A percentile compares a stretch with the other conserved stretches of the same genome.
Evolutionary conservation across 176 grass and related monocot genomes (phyloP).

Genomic region (Canna indica): DNA sequence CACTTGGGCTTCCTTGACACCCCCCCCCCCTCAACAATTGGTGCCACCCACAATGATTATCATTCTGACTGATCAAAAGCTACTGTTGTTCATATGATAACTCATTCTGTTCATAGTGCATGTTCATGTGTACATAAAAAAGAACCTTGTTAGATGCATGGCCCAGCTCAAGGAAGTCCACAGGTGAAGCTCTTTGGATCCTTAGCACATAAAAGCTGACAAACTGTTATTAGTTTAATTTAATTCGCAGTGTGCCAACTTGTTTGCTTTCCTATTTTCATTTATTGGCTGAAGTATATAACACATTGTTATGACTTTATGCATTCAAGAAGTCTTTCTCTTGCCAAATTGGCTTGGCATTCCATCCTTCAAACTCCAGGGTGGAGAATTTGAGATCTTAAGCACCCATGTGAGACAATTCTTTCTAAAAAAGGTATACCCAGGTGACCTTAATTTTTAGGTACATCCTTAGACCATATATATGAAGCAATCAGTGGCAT

Average conservation of each 20-base stretch:
- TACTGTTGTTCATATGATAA: slow-evolving; percentile 5
- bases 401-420: not conserved
- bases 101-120: slow-evolving; percentile 7
- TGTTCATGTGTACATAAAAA: slow-evolving; percentile 7
- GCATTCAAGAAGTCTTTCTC: not conserved
- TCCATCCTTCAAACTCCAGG: not conserved
- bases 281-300: not conserved
- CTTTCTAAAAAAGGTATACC: not conserved
- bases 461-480: not conserved
- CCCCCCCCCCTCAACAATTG: not conserved
- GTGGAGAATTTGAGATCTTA: no score
- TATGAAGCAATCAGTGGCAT: not conserved
- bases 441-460: not conserved
- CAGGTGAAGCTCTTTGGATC: not conserved
- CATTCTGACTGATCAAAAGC: not conserved
- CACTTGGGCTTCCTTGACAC: not conserved
- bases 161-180: not conserved
- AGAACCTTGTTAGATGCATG: not conserved
- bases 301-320: not conserved
- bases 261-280: not conserved
- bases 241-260: not conserved
- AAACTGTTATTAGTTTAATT: not conserved
- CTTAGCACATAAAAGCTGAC: not conserved
- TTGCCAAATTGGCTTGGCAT: not conserved
- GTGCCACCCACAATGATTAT: not conserved